phyloP scores from a whole-genome alignment of 2,329 filamentous ascomycete species.

The Aurifilum marmelostoma region DNA sequence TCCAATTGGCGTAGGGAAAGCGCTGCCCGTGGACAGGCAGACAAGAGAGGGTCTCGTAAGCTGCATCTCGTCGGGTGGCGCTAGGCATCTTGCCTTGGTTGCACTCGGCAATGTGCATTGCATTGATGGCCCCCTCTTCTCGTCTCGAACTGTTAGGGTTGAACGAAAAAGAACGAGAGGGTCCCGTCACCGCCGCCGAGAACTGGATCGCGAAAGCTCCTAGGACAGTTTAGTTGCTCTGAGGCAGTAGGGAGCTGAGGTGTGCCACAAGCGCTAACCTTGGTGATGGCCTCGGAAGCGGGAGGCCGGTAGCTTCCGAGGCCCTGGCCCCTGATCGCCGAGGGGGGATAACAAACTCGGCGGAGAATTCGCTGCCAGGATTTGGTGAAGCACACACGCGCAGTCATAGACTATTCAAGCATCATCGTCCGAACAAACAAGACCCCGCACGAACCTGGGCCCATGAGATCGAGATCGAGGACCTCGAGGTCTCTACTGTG shows the following conservation, averaged over 20 bases:
- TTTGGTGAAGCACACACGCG: background rate
- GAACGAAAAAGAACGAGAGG: background rate
- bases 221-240: background rate
- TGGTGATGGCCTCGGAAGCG: background rate
- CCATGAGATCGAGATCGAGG: conserved; percentile 3
- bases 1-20: conserved; percentile 1
- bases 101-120: conserved; percentile 3
- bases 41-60: conserved; percentile 3
- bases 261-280: background rate
- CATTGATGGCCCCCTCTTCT: background rate
- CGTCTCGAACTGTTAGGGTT: background rate
- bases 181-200: background rate
- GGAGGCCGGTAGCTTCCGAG: background rate
- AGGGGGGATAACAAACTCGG: background rate
- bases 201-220: background rate
- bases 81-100: background rate
- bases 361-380: background rate
- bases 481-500: background rate
- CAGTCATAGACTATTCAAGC: background rate
- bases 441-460: background rate
- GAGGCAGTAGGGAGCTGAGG: background rate
- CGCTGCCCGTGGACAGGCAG: conserved; percentile 9
- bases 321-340: conserved; percentile 1
- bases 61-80: conserved; percentile 2
- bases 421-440: background rate